phyloP scores from a whole-genome alignment of 2,329 filamentous ascomycete species.

The Colletotrichum trifolii region DNA sequence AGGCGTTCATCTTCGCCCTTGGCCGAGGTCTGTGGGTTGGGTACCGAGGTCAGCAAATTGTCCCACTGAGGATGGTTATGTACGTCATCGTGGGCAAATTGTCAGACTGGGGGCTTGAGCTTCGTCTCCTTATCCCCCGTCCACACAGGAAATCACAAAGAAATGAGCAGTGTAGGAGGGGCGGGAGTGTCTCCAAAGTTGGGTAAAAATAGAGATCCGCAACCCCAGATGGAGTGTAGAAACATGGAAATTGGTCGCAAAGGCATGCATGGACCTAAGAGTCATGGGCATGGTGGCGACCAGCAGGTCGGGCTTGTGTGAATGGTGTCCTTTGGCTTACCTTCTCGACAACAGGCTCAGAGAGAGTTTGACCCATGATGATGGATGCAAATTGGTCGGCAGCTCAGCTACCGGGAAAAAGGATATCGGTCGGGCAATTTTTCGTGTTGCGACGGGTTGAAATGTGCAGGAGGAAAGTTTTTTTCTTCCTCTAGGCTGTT shows the following conservation, averaged over 20 bases:
- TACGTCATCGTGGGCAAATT: slow-evolving; percentile 29
- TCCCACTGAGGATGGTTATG: neutral
- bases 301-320: slow-evolving; percentile 7
- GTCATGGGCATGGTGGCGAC: neutral
- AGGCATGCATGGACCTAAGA: slow-evolving; percentile 1
- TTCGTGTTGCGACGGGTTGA: slow-evolving; percentile 9
- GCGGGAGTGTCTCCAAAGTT: slow-evolving; percentile 1
- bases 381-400: slow-evolving; percentile 43
- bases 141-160: slow-evolving; percentile 21
- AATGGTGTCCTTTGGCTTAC: slow-evolving; percentile 63
- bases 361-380: slow-evolving; percentile 98
- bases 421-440: slow-evolving; percentile 26
- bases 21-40: slow-evolving; percentile 76
- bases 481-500: slow-evolving; percentile 6
- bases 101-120: neutral
- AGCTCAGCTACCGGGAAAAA: slow-evolving; percentile 42
- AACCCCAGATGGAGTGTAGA: slow-evolving; percentile 2
- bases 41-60: slow-evolving; percentile 28
- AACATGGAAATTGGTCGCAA: slow-evolving; percentile 5
- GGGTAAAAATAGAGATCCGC: neutral
- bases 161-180: slow-evolving; percentile 10
- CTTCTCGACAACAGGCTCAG: slow-evolving; percentile 99
- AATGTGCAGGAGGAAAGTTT: slow-evolving; percentile 15
- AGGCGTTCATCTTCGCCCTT: slow-evolving; percentile 93
- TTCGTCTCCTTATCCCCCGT: slow-evolving; percentile 18